Base-by-base conservation (phyloP, 106 monocot species). In the Dendrobium huoshanense region DNA sequence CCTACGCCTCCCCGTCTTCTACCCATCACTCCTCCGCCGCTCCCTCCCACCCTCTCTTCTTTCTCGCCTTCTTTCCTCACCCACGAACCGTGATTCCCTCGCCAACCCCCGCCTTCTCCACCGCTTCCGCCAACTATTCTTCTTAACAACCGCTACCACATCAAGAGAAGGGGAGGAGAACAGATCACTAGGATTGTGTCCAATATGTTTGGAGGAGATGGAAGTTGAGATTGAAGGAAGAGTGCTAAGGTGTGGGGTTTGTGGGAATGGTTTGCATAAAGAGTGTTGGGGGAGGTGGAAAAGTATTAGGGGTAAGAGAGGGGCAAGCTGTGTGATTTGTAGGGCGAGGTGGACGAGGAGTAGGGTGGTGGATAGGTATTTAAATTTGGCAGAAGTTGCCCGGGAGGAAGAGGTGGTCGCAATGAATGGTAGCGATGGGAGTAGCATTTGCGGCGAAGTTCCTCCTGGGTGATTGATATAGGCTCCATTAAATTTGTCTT, bases 281-380 rank as follows among this genome's bases (percentile, higher is more conserved):
- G 92, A 89, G 79, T 97, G 96, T 81, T 78, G 87, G 17, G 58
- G 9, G 72, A 85, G 78, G 87, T 97, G 96, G 96, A 94, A 81
- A 89, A 79, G 94, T 80, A 89, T 86, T 4, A 41, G 87, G 31
- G 86, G 87, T 19, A 81, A 94, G 87, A 80, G 94, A 78, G 82
- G 77, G 29, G 90, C 87, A 9, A 97, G 42, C 22, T 97, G 96
- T 80, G 94, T 94, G 8, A 86, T 94, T 42, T 94, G 96, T 81
- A 67, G 94, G 67, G 90, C 96, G 18, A 84, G 90, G 81, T 97
- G 96, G 96, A 87, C 85, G 86, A 86, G 83, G 79, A 87, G 78
- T 78, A 87, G 82, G 79, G 49, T 81, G 78, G 55, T 58, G 33
- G 89, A 85, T 76, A 25, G 44, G 73, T 97, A 97, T 42, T 58